phyloP scores from a whole-genome alignment of 1,284 basidiomycete genomes.

The Pseudozyma sp. region DNA sequence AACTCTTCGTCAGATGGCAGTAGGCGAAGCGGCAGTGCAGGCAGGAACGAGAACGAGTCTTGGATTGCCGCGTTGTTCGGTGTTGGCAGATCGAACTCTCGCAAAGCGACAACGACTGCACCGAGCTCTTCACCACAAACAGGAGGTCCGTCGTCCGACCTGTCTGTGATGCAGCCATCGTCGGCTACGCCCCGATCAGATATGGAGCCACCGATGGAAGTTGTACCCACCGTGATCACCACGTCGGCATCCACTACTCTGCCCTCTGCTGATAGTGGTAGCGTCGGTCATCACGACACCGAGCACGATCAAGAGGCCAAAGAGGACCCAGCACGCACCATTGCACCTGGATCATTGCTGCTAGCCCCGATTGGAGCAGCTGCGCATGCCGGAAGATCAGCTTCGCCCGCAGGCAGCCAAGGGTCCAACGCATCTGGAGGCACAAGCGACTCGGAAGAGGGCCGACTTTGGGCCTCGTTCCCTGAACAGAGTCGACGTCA shows the following conservation, averaged over 20 bases:
- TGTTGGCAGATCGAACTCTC: slow-evolving; percentile 3
- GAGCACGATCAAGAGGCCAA: not conserved
- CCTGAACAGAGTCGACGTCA: slow-evolving; percentile 53
- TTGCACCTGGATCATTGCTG: slow-evolving; percentile 8
- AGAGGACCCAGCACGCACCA: not conserved
- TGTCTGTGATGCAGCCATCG: slow-evolving; percentile 8
- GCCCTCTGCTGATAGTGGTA: slow-evolving; percentile 21
- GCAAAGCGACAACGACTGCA: slow-evolving; percentile 2
- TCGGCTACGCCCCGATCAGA: slow-evolving; percentile 9
- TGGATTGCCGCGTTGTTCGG: slow-evolving; percentile 34
- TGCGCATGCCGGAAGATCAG: slow-evolving; percentile 4
- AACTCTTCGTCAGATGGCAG: slow-evolving; percentile 23
- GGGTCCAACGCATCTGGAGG: slow-evolving; percentile 17
- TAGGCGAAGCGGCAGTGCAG: slow-evolving; percentile 21
- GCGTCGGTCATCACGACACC: slow-evolving; percentile 8
- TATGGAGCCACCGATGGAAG: slow-evolving; percentile 1
- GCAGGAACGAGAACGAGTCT: slow-evolving; percentile 20
- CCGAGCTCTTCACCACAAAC: slow-evolving; percentile 6
- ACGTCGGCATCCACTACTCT: slow-evolving; percentile 26
- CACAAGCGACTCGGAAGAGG: slow-evolving; percentile 53
- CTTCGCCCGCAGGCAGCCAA: slow-evolving; percentile 25
- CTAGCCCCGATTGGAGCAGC: slow-evolving; percentile 17
- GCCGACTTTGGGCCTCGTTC: slow-evolving; percentile 53
- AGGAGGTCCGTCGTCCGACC: not conserved
- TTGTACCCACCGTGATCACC: slow-evolving; percentile 20